A percentile compares a stretch with the other conserved stretches of the same genome.
phyloP scores from a whole-genome alignment of 2,329 filamentous ascomycete genomes.

The Blumeria hordei region DNA sequence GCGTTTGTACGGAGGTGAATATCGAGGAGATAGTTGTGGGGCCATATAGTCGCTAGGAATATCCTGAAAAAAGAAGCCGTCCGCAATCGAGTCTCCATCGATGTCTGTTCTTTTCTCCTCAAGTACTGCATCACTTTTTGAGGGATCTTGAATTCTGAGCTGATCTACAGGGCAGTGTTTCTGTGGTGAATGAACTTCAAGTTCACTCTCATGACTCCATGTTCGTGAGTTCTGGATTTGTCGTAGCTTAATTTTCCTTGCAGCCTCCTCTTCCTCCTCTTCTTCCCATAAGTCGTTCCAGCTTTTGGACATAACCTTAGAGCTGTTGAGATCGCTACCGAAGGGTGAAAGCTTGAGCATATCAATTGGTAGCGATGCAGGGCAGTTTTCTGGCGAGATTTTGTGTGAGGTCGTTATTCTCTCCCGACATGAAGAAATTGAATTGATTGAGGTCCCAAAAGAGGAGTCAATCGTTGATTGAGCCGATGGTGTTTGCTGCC shows the following conservation, averaged over 20 bases:
- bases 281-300: conserved; percentile 98
- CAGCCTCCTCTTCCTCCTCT: conserved; percentile 49
- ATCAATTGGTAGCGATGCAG: conserved; percentile 52
- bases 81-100: conserved; percentile 40
- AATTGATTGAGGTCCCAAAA: conserved; percentile 59
- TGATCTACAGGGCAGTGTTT: too few species aligned
- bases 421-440: conserved; percentile 30
- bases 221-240: conserved; percentile 43
- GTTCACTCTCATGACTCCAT: conserved; percentile 39
- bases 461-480: conserved; percentile 69
- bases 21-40: conserved; percentile 21
- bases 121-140: background rate
- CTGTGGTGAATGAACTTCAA: too few species aligned
- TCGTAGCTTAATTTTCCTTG: conserved; percentile 32
- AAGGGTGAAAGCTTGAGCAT: conserved; percentile 49
- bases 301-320: conserved; percentile 57
- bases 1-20: conserved; percentile 44
- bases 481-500: conserved; percentile 55
- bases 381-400: conserved; percentile 31
- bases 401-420: conserved; percentile 21
- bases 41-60: conserved; percentile 20
- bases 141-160: too few species aligned
- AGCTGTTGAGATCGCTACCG: conserved; percentile 44
- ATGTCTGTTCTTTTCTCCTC: conserved; percentile 20
- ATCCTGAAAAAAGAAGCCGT: conserved; percentile 54